Evolutionary conservation across 192 early-diverging fungal species (phyloP).

Genomic region (Coemansia interrupta): DNA sequence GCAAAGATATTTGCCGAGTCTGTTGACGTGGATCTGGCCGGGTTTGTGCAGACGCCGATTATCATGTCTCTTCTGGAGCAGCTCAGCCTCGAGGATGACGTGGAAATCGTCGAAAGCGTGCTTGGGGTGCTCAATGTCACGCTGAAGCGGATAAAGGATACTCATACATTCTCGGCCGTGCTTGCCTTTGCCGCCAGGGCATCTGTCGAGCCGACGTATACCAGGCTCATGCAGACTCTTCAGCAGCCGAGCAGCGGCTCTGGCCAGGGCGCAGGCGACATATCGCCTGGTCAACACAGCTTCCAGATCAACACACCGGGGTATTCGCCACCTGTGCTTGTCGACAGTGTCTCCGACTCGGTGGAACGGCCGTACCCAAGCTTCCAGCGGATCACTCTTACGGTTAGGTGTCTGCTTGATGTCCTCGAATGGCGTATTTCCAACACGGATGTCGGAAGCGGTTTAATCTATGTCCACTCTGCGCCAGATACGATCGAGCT

Average conservation of each 20-base stretch:
- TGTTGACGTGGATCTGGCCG: constrained; percentile 4
- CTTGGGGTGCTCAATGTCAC: constrained; percentile 20
- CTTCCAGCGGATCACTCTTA: constrained; percentile 25
- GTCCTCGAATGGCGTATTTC: constrained; percentile 37
- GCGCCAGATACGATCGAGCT: constrained; percentile 34
- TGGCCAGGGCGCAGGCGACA: constrained; percentile 6
- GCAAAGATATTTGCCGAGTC: constrained; percentile 16
- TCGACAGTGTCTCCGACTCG: constrained; percentile 1
- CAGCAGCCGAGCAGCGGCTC: not conserved
- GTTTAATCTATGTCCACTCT: constrained; percentile 14
- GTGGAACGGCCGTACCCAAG: constrained; percentile 24
- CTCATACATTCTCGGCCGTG: constrained; percentile 13
- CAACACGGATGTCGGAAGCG: constrained; percentile 26
- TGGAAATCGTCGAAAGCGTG: constrained; percentile 23
- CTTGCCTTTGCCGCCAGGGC: constrained; percentile 19
- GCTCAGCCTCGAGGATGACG: constrained; percentile 41
- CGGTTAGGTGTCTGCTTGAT: constrained; percentile 18
- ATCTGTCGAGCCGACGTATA: constrained; percentile 28
- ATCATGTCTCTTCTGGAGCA: constrained; percentile 34
- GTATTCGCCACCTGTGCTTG: constrained; percentile 7
- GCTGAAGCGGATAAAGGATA: constrained; percentile 17
- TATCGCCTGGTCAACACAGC: constrained; percentile 4
- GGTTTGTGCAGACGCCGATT: constrained; percentile 21
- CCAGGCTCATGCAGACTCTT: constrained; percentile 4
- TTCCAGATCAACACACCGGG: not conserved